Conservation (phyloP, 2,329 filamentous ascomycete genomes). For the Fusarium penzigii region DNA sequence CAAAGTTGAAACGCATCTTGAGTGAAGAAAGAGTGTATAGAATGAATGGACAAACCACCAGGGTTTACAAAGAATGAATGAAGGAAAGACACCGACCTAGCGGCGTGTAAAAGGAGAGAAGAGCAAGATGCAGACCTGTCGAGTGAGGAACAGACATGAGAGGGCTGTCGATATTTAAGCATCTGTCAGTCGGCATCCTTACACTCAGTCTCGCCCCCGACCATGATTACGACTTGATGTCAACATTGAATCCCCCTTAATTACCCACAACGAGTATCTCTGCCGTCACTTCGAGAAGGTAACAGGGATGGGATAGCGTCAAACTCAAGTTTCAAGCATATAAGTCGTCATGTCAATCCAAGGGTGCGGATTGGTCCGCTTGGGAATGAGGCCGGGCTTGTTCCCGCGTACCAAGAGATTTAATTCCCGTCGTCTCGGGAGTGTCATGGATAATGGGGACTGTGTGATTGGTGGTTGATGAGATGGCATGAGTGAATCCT, state of each 20-base stretch:
- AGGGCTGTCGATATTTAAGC: neutral
- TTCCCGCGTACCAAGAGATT: no score
- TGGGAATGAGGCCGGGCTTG: neutral
- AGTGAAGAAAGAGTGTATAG: neutral
- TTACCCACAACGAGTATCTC: neutral
- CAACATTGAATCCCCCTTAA: neutral
- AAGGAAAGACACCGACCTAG: neutral
- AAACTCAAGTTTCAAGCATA: neutral
- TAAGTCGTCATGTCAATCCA: neutral
- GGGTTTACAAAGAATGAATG: neutral
- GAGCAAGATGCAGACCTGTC: neutral
- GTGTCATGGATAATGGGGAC: no score
- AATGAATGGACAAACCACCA: neutral
- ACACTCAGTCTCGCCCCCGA: no score
- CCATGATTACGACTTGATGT: no score
- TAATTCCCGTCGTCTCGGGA: no score
- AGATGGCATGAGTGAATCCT: no score
- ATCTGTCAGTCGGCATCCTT: no score
- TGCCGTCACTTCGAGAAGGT: no score
- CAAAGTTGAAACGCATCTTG: constrained; percentile 19
- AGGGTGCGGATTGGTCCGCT: neutral
- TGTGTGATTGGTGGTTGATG: no score
- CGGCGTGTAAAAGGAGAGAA: neutral
- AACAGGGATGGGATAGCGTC: neutral
- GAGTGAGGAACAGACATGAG: neutral